phyloP scores from a whole-genome alignment of 352 stramenopile genomes.

The Pythium biforme region DNA sequence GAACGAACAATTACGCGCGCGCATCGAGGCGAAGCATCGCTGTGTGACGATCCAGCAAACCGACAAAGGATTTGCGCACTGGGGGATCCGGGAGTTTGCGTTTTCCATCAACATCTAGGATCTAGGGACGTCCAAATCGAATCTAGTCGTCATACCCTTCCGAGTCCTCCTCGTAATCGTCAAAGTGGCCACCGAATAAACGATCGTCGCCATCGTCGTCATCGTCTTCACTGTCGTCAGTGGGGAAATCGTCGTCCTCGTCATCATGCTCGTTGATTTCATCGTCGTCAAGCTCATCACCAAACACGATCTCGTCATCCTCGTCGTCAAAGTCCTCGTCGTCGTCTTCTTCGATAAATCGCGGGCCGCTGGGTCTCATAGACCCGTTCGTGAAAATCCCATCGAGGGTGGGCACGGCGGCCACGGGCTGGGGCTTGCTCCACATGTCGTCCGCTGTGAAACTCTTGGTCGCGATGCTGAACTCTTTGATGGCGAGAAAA shows the following conservation, averaged over 20 bases:
- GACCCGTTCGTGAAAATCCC: not conserved
- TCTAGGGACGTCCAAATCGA: too few relatives aligned
- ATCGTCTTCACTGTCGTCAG: not conserved
- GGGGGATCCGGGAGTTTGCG: not conserved
- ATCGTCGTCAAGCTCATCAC: not conserved
- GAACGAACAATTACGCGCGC: not conserved
- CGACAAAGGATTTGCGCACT: not conserved
- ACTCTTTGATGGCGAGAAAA: not conserved
- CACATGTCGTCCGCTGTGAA: not conserved
- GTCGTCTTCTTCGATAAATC: not conserved
- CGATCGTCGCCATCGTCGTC: not conserved
- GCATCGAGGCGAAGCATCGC: not conserved
- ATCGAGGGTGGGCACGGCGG: not conserved
- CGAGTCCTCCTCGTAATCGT: not conserved
- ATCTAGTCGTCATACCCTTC: not conserved
- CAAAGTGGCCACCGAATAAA: too few relatives aligned
- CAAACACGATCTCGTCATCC: not conserved
- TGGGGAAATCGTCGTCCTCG: not conserved
- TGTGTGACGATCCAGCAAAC: not conserved
- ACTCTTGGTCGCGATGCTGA: not conserved
- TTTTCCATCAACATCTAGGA: not conserved
- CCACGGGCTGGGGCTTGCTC: too few relatives aligned
- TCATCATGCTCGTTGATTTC: not conserved
- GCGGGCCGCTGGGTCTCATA: not conserved
- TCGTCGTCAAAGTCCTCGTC: not conserved